phyloP scores from a whole-genome alignment of 1,139 yeast species.

The Meyerozyma smithsonii region DNA sequence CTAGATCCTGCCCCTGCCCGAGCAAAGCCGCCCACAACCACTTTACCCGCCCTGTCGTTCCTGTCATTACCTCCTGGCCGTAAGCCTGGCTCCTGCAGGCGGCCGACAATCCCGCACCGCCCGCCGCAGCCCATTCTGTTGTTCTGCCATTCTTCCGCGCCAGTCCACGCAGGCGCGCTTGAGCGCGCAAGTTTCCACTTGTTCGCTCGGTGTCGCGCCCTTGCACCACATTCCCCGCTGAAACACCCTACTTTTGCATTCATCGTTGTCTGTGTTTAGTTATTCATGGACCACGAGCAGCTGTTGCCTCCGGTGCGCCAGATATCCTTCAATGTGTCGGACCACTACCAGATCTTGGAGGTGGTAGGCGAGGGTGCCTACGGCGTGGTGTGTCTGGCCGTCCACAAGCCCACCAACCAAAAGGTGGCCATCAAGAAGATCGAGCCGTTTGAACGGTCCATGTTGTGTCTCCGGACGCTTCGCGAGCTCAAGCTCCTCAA shows the following conservation, averaged over 20 bases:
- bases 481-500: constrained; percentile 84
- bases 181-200: too few relatives aligned
- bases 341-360: constrained; percentile 78
- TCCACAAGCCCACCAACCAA: constrained; percentile 82
- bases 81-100: too few relatives aligned
- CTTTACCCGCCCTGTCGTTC: too few relatives aligned
- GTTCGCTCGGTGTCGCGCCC: too few relatives aligned
- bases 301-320: constrained; percentile 19
- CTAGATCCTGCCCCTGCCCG: too few relatives aligned
- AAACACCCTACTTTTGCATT: background rate
- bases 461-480: constrained; percentile 86
- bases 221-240: background rate
- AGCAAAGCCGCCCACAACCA: too few relatives aligned
- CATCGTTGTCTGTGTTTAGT: background rate
- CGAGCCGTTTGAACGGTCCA: constrained; percentile 86
- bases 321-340: constrained; percentile 80
- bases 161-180: too few relatives aligned
- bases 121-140: too few relatives aligned
- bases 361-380: constrained; percentile 97
- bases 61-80: too few relatives aligned
- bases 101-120: too few relatives aligned
- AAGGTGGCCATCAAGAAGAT: constrained; percentile 94
- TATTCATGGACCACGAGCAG: background rate
- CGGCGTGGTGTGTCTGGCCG: constrained; percentile 91
- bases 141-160: too few relatives aligned